A percentile compares a stretch with the other conserved stretches of the same genome.
Conservation (phyloP, 257 asterid genomes). For the Ilex asprella region DNA sequence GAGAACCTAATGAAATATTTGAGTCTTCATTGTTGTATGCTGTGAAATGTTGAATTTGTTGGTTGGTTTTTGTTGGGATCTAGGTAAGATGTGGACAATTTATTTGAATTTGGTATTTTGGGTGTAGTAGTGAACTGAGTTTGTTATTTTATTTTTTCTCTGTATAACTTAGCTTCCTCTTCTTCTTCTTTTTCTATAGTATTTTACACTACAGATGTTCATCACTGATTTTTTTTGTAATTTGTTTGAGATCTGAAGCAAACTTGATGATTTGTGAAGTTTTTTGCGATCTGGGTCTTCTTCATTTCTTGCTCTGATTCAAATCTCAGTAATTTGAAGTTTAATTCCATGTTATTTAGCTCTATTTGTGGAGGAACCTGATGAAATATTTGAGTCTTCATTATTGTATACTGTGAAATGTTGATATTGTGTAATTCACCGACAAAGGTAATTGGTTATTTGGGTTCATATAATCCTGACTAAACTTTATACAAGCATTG, state of each 20-base stretch:
- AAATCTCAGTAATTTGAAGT: slow-evolving; percentile 36
- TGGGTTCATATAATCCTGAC: too few relatives aligned
- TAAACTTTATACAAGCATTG: too few relatives aligned
- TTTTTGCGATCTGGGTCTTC: slow-evolving; percentile 21
- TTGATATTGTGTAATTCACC: slow-evolving; percentile 1
- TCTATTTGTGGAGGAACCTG: background rate
- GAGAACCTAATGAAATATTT: too few relatives aligned
- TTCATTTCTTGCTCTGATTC: slow-evolving; percentile 15
- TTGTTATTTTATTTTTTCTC: slow-evolving; percentile 2
- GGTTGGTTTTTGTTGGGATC: too few relatives aligned
- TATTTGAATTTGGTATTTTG: slow-evolving; percentile 9
- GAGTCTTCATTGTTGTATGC: too few relatives aligned
- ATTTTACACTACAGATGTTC: slow-evolving; percentile 10
- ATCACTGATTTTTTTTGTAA: background rate
- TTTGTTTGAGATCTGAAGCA: slow-evolving; percentile 34
- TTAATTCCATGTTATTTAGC: slow-evolving; percentile 6
- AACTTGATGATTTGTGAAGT: slow-evolving; percentile 23
- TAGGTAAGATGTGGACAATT: too few relatives aligned
- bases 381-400: background rate
- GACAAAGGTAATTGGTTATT: background rate
- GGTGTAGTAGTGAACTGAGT: slow-evolving; percentile 5
- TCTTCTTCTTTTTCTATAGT: slow-evolving; percentile 18
- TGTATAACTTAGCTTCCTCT: slow-evolving; percentile 7
- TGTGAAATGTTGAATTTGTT: too few relatives aligned
- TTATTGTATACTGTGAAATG: background rate